Evolutionary conservation across 2,329 filamentous ascomycete genomes (phyloP).

Genomic region (Trichoderma sp.): DNA sequence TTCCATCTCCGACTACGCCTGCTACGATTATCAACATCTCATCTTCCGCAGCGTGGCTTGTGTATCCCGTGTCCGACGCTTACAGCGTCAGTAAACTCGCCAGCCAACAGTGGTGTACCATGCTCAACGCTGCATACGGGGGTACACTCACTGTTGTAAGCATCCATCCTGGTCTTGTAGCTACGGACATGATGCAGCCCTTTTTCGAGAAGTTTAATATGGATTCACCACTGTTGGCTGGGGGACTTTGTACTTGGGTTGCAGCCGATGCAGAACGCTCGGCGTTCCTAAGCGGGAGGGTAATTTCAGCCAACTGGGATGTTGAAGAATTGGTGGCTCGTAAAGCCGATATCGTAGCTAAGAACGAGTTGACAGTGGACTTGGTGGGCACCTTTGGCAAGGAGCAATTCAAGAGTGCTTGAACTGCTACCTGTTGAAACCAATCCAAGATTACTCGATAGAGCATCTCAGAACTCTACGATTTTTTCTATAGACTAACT

Average conservation of each 20-base stretch:
- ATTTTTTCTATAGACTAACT: neutral
- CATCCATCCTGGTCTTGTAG: neutral
- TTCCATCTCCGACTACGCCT: neutral
- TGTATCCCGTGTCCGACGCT: neutral
- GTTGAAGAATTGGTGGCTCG: conserved; percentile 2
- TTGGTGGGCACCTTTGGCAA: neutral
- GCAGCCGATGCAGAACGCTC: neutral
- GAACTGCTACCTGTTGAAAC: neutral
- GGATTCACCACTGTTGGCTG: neutral
- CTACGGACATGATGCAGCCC: neutral
- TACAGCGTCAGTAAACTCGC: conserved; percentile 14
- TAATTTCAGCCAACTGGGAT: neutral
- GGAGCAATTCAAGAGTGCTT: neutral
- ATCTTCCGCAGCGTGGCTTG: neutral
- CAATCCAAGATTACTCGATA: neutral
- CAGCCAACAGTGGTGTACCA: neutral
- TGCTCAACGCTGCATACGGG: neutral
- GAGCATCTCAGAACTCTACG: neutral
- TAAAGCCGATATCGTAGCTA: neutral
- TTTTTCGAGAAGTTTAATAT: neutral
- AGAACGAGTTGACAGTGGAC: neutral
- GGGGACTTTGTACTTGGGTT: neutral
- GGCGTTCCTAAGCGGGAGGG: neutral
- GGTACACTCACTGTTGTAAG: neutral
- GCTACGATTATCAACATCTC: neutral